Evolutionary conservation across 2,329 filamentous ascomycete genomes (phyloP).

Genomic region (Botryosphaeria agaves): DNA sequence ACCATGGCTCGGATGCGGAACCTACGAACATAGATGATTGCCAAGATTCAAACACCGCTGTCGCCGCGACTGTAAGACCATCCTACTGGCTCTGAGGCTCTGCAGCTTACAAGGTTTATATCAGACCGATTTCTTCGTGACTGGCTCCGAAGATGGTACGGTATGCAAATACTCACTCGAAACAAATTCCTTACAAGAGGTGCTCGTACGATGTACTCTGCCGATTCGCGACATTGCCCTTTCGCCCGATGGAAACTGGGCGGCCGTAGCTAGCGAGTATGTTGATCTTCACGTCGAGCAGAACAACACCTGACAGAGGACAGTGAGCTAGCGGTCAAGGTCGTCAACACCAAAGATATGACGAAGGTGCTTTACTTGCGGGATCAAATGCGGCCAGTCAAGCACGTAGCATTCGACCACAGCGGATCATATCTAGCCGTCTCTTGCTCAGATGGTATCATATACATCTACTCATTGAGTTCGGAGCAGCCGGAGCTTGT

Average conservation of each 20-base stretch:
- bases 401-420: slow-evolving; percentile 78
- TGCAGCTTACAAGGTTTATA: slow-evolving; percentile 2
- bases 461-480: slow-evolving; percentile 78
- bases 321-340: slow-evolving; percentile 71
- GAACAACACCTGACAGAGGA: slow-evolving; percentile 8
- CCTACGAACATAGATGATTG: slow-evolving; percentile 84
- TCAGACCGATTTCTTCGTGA: slow-evolving; percentile 66
- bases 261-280: slow-evolving; percentile 85
- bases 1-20: slow-evolving; percentile 80
- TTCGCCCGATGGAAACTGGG: slow-evolving; percentile 69
- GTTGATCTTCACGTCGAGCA: slow-evolving; percentile 11
- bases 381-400: slow-evolving; percentile 74
- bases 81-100: background rate
- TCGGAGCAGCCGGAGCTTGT: slow-evolving; percentile 66
- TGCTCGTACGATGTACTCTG: slow-evolving; percentile 68
- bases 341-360: slow-evolving; percentile 71
- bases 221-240: slow-evolving; percentile 76
- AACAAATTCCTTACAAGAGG: slow-evolving; percentile 56
- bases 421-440: slow-evolving; percentile 59
- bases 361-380: slow-evolving; percentile 58
- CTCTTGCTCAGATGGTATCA: slow-evolving; percentile 72
- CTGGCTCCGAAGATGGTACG: slow-evolving; percentile 88
- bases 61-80: slow-evolving; percentile 46
- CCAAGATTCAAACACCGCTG: slow-evolving; percentile 66
- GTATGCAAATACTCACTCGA: slow-evolving; percentile 82